Evolutionary conservation across 805 yeast genomes (phyloP), one percentile per base, ranked within the genome.

Genomic region (Pichia exigua): DNA sequence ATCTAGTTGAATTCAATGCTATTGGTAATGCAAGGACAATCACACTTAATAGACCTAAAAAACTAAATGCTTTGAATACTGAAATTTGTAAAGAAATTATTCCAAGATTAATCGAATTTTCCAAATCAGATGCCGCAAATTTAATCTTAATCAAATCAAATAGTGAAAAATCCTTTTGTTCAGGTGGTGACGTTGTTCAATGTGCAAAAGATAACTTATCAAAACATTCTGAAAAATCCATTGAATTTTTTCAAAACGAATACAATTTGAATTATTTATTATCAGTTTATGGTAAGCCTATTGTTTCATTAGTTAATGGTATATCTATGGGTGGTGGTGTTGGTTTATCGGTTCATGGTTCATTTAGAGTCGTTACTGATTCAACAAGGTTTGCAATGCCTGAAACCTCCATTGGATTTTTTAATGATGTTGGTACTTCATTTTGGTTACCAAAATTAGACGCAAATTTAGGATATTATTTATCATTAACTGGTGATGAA

Each of bases 261-360:
- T 92, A 94, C 71, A 80, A 83, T 55, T 71, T 94, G 62, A 83
- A 94, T 72, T 86, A 83, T 62, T 71, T 84, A 47, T 73, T 91
- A 54, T 83, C 95, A 11, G 83, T 92, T n/a, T 90, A 81, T 60
- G 73, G 82, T 53, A 92, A 90, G 72, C 98, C 98, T 1, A 76
- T 87, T 54, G 83, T 94, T n/a, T 74, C 95, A 0, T 62, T 89
- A 40, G 83, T 86, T 81, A 84, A 94, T 64, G 97, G 98, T 22
- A 87, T 92, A 60, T 88, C 92, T 27, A 89, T 94, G 96, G 99
- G 98, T 50, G 98, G 98, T 48, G 98, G 98, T 60, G 96, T 90
- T 44, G 98, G 99, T 5, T 72, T 94, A 44, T 76, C 92, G 0
- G 85, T 88, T 42, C 98, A 94, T 69, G 84, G 88, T 13, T 92